Evolutionary conservation across 1,284 basidiomycete genomes (phyloP).

Genomic region (Singerocomus inundabilis): DNA sequence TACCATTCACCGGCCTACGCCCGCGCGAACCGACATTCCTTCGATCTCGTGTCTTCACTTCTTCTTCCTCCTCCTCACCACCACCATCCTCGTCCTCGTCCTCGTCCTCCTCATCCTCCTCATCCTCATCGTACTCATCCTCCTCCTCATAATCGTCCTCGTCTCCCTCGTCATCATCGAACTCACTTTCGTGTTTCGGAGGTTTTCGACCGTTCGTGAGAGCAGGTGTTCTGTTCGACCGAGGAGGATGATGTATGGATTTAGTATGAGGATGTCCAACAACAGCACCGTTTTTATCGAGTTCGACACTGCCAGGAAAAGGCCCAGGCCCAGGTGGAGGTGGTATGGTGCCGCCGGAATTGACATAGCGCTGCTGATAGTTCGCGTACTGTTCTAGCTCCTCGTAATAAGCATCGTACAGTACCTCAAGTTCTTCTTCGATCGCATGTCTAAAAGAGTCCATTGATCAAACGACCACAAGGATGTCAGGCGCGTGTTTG

Average conservation of each 20-base stretch:
- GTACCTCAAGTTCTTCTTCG: conserved; percentile 97
- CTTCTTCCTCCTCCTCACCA: conserved; percentile 58
- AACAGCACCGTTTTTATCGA: conserved; percentile 88
- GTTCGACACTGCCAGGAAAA: conserved; percentile 95
- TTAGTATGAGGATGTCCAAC: conserved; percentile 56
- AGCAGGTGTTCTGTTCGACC: conserved; percentile 31
- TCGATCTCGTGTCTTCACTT: conserved; percentile 39
- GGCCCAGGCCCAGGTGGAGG: conserved; percentile 96
- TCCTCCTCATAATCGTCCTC: conserved; percentile 59
- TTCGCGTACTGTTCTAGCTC: conserved; percentile 98
- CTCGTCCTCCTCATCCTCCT: conserved; percentile 62
- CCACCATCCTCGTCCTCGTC: conserved; percentile 57
- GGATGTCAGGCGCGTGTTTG: conserved; percentile 13
- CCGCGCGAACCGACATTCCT: conserved; percentile 35
- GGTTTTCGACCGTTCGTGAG: conserved; percentile 51
- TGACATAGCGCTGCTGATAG: conserved; percentile 92
- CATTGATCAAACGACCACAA: conserved; percentile 24
- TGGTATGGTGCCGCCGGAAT: conserved; percentile 80
- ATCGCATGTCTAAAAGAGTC: conserved; percentile 79
- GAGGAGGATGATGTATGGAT: conserved; percentile 41
- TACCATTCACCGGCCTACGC: conserved; percentile 38
- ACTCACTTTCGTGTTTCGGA: conserved; percentile 56
- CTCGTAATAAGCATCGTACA: conserved; percentile 99
- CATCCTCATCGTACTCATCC: conserved; percentile 64
- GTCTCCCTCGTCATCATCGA: conserved; percentile 61